These are phyloP conservation scores for Cryptococcus sp. DNA, from an alignment of 1,284 basidiomycete species.

Conservation along the genomic window DNA sequence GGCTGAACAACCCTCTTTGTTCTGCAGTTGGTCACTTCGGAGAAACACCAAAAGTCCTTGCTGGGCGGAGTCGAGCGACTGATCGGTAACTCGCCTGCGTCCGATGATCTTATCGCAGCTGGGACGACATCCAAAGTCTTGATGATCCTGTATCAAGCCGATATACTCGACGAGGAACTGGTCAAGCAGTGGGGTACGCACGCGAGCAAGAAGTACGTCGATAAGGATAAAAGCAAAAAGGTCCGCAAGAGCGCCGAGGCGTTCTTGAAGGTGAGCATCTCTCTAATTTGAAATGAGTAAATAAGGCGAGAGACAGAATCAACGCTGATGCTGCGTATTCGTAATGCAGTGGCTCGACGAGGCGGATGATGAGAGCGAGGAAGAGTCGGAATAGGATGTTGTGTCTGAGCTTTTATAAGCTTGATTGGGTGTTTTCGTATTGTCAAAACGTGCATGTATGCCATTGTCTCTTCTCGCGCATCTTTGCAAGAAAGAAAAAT, in stretches of 20 bases:
- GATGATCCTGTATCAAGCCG: conserved; percentile 92
- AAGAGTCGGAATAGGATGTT: conserved; percentile 21
- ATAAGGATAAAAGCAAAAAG: conserved; percentile 92
- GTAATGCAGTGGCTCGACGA: conserved; percentile 45
- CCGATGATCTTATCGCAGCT: conserved; percentile 38
- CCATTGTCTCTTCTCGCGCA: too few species aligned
- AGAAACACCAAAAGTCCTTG: conserved; percentile 94
- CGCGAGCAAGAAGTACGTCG: conserved; percentile 96
- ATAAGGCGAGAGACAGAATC: conserved; percentile 1
- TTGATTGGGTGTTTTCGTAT: conserved; percentile 48
- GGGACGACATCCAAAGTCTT: conserved; percentile 68
- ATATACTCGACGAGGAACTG: conserved; percentile 90
- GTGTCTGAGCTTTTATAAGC: conserved; percentile 25
- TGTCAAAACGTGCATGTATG: conserved; percentile 3
- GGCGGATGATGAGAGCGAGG: conserved; percentile 47
- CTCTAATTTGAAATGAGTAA: background rate
- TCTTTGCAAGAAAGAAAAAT: too few species aligned
- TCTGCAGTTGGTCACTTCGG: conserved; percentile 58
- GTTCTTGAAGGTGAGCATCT: conserved; percentile 70
- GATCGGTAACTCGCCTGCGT: conserved; percentile 67
- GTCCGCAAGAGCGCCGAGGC: conserved; percentile 94
- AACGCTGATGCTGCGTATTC: too few species aligned
- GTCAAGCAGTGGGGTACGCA: conserved; percentile 93
- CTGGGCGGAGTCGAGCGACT: conserved; percentile 87
- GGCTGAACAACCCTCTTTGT: background rate